These are phyloP conservation scores for Emericellopsis terricola DNA, from an alignment of 495 filamentous ascomycete genomes.

Conservation along the genomic window DNA sequence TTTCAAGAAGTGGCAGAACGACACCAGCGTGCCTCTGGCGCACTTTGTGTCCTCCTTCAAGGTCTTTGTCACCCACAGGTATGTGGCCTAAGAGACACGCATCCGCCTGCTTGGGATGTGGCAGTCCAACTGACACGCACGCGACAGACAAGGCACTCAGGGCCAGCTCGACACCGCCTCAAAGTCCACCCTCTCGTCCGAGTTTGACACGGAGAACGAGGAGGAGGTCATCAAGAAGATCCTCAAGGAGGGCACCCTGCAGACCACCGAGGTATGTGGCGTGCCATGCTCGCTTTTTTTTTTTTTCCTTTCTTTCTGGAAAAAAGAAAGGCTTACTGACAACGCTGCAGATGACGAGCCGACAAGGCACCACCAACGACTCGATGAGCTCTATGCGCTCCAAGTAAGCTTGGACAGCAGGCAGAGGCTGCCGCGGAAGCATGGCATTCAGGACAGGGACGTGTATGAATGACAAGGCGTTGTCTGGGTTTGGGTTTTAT, in stretches of 20 bases:
- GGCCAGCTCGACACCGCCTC: slow-evolving; percentile 62
- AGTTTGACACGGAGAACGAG: slow-evolving; percentile 66
- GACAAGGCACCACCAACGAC: slow-evolving; percentile 24
- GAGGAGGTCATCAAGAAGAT: slow-evolving; percentile 69
- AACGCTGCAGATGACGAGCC: slow-evolving; percentile 18
- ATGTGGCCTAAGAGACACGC: slow-evolving; percentile 21
- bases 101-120: too few relatives aligned
- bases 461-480: too few relatives aligned
- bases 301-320: too few relatives aligned
- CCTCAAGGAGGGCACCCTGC: slow-evolving; percentile 52
- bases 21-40: slow-evolving; percentile 59
- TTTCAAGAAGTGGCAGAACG: slow-evolving; percentile 65
- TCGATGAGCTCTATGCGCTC: slow-evolving; percentile 10
- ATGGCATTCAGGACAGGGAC: too few relatives aligned
- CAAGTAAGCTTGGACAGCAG: slow-evolving; percentile 23
- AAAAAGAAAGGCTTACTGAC: neutral
- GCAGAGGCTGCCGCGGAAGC: slow-evolving; percentile 33
- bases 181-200: slow-evolving; percentile 53
- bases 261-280: slow-evolving; percentile 46
- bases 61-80: slow-evolving; percentile 85
- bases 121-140: neutral
- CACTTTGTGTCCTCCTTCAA: slow-evolving; percentile 82
- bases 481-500: too few relatives aligned
- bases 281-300: too few relatives aligned
- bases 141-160: slow-evolving; percentile 63